phyloP scores from a whole-genome alignment of 1,139 yeast genomes.

The Wickerhamomyces sp. region DNA sequence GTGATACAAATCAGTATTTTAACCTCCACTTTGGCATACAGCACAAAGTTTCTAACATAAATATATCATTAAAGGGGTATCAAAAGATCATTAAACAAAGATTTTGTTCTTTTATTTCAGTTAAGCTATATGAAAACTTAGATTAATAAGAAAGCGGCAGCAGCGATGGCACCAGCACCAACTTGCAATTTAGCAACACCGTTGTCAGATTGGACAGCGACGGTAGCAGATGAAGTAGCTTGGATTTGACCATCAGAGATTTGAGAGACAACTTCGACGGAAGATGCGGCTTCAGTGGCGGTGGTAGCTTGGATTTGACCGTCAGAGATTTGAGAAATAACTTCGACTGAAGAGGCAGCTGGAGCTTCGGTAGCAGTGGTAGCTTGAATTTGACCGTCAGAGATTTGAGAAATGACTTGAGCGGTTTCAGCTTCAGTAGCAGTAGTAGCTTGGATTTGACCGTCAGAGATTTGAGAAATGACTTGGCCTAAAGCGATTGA shows the following conservation, averaged over 20 bases:
- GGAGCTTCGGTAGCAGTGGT: constrained; percentile 6
- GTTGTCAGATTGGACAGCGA: constrained; percentile 1
- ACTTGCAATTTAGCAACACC: constrained; percentile 5
- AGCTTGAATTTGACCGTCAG: constrained; percentile 8
- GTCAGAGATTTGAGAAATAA: constrained; percentile 8
- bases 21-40: too few species aligned
- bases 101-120: too few species aligned
- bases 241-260: constrained; percentile 24
- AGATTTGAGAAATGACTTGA: constrained; percentile 19
- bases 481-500: constrained; percentile 11
- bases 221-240: constrained; percentile 18
- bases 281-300: constrained; percentile 2
- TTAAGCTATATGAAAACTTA: too few species aligned
- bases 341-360: constrained; percentile 8
- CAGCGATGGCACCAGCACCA: constrained; percentile 8
- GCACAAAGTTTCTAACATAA: too few species aligned
- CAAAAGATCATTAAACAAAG: too few species aligned
- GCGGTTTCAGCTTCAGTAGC: constrained; percentile 17
- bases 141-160: constrained; percentile 5
- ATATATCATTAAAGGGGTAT: too few species aligned
- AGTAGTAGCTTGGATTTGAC: constrained; percentile 15
- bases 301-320: constrained; percentile 7
- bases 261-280: constrained; percentile 15
- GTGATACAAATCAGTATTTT: too few species aligned
- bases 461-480: constrained; percentile 28